Evolutionary conservation across 805 yeast genomes (phyloP).

Genomic region (Candida mattraensis): DNA sequence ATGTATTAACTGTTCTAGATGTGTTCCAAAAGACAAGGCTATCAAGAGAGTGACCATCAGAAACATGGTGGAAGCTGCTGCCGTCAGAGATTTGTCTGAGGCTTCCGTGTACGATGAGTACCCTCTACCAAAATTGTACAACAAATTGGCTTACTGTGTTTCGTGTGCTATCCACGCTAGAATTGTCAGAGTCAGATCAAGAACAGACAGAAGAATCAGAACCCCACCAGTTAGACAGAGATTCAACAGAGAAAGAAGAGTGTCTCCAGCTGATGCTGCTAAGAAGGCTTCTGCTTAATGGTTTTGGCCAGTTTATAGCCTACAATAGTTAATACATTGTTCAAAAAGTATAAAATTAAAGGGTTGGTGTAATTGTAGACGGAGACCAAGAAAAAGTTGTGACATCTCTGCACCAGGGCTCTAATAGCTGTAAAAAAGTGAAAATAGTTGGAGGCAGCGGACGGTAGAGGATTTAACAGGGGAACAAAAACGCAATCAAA

Average conservation of each 20-base stretch:
- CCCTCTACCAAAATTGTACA: conserved; percentile 99
- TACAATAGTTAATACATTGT: conserved; percentile 14
- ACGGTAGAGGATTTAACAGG: conserved; percentile 11
- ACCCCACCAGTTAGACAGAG: conserved; percentile 99
- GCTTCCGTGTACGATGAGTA: conserved; percentile 99
- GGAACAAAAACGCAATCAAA: conserved; percentile 7
- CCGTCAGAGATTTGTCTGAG: conserved; percentile 99
- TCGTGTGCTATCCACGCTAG: conserved; percentile 99
- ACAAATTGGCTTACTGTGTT: conserved; percentile 99
- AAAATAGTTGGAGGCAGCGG: conserved; percentile 10
- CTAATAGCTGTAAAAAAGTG: conserved; percentile 8
- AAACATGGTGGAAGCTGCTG: conserved; percentile 99
- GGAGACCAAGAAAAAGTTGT: background rate
- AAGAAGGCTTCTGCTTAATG: conserved; percentile 64
- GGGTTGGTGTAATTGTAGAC: background rate
- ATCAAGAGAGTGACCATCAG: conserved; percentile 99
- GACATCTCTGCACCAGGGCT: conserved; percentile 10
- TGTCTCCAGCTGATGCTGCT: conserved; percentile 97
- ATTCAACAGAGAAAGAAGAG: conserved; percentile 94
- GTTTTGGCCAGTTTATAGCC: conserved; percentile 11
- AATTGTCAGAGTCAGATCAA: conserved; percentile 99
- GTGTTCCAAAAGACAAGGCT: conserved; percentile 99
- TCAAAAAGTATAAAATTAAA: conserved; percentile 1
- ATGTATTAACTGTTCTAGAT: conserved; percentile 99
- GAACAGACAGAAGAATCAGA: conserved; percentile 98